Base-by-base conservation (phyloP, 257 asterid species). In the Primulina huaijiensis region DNA sequence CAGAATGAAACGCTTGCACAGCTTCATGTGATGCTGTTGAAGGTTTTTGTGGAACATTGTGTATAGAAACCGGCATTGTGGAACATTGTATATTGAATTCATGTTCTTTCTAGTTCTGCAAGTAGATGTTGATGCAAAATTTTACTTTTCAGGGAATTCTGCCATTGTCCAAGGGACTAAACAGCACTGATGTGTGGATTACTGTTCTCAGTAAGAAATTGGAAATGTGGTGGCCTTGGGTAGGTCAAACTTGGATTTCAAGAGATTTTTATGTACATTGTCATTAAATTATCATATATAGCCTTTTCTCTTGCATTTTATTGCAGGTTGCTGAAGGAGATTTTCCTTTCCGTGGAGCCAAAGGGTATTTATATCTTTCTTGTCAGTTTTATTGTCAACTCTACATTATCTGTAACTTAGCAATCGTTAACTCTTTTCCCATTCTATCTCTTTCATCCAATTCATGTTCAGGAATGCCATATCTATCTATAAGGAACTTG, bases 191-290 rank as follows among this genome's bases (percentile, higher is more conserved):
- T 83, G 82, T 74, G 62, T 92, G 98, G 98, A 79, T 88, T 50
- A 69, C 82, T 4, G 70, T 71, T 70, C 87, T 92, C 67, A 70
- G 81, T 64, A 90, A 82, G 82, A 78, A 84, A 69, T 89, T 92
- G 62, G 71, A 78, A 58, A 38, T 16, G 72, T 87, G 96, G 95
- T 92, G 98, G 98, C 96, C 81, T 74, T 92, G 97, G 97, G 97
- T 92, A 84, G 64, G 92, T 64, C 62, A 64, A 72, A 72, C 72
- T 62, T 50, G 34, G 30, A 53, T 58, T 74, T 37, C 23, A 37
- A 35, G 23, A n/a, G 50, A 55, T 60, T 38, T 64, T 79, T 37
- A 60, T 65, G 23, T 59, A 62, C 29, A 65, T 75, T n/a, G n/a
- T 43, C 53, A 0, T 12, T 12, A 43, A 38, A 67, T 62, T 66